phyloP scores from a whole-genome alignment of 257 asterid genomes.

The Solanum commersonii region DNA sequence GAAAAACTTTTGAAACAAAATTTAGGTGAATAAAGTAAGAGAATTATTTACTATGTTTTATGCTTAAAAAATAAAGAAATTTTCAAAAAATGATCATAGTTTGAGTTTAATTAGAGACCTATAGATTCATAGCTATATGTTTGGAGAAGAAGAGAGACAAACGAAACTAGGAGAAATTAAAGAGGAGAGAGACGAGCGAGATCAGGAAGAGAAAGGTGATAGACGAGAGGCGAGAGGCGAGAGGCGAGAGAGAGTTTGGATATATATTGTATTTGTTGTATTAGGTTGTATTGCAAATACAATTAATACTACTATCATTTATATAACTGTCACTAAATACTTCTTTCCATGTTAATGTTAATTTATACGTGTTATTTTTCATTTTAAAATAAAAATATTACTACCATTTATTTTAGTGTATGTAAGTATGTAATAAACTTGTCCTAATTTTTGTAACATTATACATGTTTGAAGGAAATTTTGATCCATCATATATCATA shows the following conservation, averaged over 20 bases:
- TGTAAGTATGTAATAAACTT: not conserved
- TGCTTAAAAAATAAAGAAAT: no score
- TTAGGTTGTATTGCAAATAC: no score
- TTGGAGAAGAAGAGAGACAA: not conserved
- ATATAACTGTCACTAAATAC: no score
- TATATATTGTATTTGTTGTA: no score
- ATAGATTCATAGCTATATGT: not conserved
- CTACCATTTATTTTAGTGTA: not conserved
- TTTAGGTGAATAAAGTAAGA: no score
- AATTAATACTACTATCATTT: no score
- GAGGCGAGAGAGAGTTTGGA: no score
- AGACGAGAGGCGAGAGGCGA: no score
- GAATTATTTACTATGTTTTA: no score
- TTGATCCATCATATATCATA: not conserved
- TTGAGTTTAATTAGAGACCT: not conserved
- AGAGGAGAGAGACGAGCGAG: not conserved
- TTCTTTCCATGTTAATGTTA: not conserved
- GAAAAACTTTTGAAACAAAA: not conserved
- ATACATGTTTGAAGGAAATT: not conserved
- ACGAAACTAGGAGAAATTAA: not conserved
- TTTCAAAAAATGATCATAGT: not conserved
- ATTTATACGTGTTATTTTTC: not conserved
- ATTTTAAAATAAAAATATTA: no score
- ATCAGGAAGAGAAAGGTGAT: no score
- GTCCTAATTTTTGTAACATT: not conserved